These are phyloP conservation scores for Citrus cavaleriei DNA, from an alignment of 345 rosid species.

Conservation along the genomic window DNA sequence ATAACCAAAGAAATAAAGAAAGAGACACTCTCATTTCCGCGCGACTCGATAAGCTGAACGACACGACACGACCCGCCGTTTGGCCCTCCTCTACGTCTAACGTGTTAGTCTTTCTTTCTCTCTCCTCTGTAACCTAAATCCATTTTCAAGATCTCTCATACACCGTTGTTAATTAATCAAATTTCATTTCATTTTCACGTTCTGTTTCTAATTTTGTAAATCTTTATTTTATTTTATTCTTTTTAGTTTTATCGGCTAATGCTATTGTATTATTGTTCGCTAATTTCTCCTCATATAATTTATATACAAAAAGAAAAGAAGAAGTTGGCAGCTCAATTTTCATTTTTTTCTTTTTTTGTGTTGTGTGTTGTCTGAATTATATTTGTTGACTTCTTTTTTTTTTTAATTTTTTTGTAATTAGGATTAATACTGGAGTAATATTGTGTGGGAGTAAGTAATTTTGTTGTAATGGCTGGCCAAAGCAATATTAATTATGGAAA, in stretches of 20 bases:
- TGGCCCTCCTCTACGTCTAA: neutral
- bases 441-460: neutral
- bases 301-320: too few species aligned
- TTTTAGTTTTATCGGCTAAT: neutral
- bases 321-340: too few species aligned
- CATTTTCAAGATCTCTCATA: neutral
- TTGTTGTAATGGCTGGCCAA: conserved; percentile 41
- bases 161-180: too few species aligned
- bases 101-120: conserved; percentile 2
- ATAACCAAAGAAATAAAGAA: too few species aligned
- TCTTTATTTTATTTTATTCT: too few species aligned
- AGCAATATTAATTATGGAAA: conserved; percentile 41
- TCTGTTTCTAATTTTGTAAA: neutral
- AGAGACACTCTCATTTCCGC: neutral
- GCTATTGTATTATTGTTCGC: neutral
- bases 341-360: too few species aligned
- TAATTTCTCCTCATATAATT: too few species aligned
- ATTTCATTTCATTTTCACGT: too few species aligned
- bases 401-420: neutral
- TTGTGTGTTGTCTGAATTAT: neutral
- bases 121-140: neutral
- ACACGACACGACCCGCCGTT: conserved; percentile 4
- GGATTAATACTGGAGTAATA: neutral
- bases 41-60: neutral
- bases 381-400: neutral